Evolutionary conservation across 495 filamentous ascomycete genomes (phyloP).

Genomic region (Usnea hakonensis): DNA sequence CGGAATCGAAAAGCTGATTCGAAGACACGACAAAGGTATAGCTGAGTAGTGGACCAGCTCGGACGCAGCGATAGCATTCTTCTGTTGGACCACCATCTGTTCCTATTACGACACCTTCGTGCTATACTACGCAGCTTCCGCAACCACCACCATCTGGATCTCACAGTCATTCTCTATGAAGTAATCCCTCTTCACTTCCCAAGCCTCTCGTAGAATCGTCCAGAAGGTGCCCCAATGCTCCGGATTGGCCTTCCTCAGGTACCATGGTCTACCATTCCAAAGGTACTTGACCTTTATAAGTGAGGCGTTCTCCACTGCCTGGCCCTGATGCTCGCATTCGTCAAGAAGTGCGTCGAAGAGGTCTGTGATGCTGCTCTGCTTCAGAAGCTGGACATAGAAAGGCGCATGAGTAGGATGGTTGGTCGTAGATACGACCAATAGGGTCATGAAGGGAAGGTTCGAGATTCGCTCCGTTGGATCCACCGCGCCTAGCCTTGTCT

Average conservation of each 20-base stretch:
- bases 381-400: background rate
- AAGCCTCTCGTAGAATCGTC: too few species aligned
- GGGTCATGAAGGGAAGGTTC: too few species aligned
- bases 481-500: too few species aligned
- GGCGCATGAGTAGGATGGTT: background rate
- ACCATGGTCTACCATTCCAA: background rate
- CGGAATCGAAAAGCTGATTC: too few species aligned
- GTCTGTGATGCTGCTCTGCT: background rate
- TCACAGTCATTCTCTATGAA: background rate
- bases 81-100: too few species aligned
- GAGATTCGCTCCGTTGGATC: too few species aligned
- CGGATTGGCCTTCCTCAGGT: background rate
- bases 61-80: too few species aligned
- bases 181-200: background rate
- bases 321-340: background rate
- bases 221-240: background rate
- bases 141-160: background rate
- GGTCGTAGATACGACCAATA: background rate
- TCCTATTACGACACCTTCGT: too few species aligned
- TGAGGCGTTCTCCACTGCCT: background rate
- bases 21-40: too few species aligned
- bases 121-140: background rate
- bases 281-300: background rate
- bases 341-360: background rate
- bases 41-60: too few species aligned